phyloP scores from a whole-genome alignment of 164 flowering plant genomes.

The Vitis vinifera region DNA sequence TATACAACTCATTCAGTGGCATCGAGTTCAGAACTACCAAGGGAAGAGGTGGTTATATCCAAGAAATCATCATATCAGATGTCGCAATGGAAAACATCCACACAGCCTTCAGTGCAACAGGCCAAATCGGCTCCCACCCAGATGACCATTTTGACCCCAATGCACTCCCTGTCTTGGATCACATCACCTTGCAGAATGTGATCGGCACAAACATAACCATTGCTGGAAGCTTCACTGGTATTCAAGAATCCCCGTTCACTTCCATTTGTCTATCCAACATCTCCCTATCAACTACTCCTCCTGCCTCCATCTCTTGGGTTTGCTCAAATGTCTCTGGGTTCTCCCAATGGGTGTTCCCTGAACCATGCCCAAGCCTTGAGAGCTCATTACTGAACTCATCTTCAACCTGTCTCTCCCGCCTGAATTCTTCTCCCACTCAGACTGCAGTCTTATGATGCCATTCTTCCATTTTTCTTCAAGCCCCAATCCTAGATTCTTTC shows the following conservation, averaged over 20 bases:
- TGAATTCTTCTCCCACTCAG: slow-evolving; percentile 7
- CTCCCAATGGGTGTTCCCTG: slow-evolving; percentile 42
- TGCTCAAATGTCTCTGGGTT: slow-evolving; percentile 46
- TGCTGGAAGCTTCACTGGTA: slow-evolving; percentile 42
- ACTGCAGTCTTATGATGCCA: slow-evolving; percentile 30
- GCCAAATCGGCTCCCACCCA: slow-evolving; percentile 35
- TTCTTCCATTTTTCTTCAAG: slow-evolving; percentile 21
- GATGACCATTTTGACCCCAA: slow-evolving; percentile 38
- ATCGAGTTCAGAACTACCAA: slow-evolving; percentile 33
- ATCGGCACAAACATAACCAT: slow-evolving; percentile 27
- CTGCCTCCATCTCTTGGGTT: slow-evolving; percentile 25
- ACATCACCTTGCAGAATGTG: slow-evolving; percentile 34
- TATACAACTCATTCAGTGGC: slow-evolving; percentile 36
- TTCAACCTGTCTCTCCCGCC: slow-evolving; percentile 21
- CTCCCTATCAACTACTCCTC: slow-evolving; percentile 22
- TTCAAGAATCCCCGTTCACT: slow-evolving; percentile 41
- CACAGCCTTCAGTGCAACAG: slow-evolving; percentile 29
- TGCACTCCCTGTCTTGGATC: slow-evolving; percentile 32
- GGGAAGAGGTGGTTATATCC: slow-evolving; percentile 46
- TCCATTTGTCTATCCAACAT: slow-evolving; percentile 35
- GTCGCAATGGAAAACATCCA: slow-evolving; percentile 25
- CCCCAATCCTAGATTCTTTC: slow-evolving; percentile 33
- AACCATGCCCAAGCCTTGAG: slow-evolving; percentile 48
- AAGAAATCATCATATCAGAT: slow-evolving; percentile 28
- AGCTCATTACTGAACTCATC: slow-evolving; percentile 24